phyloP scores from a whole-genome alignment of 208 protist species.

The Lotmaria passim region DNA sequence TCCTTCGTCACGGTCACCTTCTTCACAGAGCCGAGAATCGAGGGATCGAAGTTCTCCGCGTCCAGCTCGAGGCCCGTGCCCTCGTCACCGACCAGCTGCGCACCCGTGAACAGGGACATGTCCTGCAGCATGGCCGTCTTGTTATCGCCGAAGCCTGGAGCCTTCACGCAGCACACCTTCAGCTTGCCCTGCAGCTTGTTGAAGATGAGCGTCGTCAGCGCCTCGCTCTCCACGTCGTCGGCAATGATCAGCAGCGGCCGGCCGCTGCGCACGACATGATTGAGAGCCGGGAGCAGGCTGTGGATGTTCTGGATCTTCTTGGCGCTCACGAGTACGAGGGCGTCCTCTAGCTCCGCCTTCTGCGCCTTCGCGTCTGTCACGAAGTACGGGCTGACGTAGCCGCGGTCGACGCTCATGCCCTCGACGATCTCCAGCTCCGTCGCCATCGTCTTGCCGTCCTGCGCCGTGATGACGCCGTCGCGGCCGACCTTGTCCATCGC shows the following conservation, averaged over 20 bases:
- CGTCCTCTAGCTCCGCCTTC: slow-evolving; percentile 96
- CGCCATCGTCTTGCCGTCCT: slow-evolving; percentile 98
- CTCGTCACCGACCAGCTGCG: slow-evolving; percentile 92
- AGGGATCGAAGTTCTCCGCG: slow-evolving; percentile 69
- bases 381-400: slow-evolving; percentile 99
- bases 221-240: slow-evolving; percentile 99
- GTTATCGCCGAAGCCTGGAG: slow-evolving; percentile 99
- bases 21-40: slow-evolving; percentile 75
- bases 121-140: slow-evolving; percentile 98
- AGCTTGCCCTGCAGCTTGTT: slow-evolving; percentile 90
- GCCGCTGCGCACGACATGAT: slow-evolving; percentile 81
- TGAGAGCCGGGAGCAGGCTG: slow-evolving; percentile 91
- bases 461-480: slow-evolving; percentile 99
- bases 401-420: slow-evolving; percentile 98
- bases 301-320: slow-evolving; percentile 96
- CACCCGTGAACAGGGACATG: slow-evolving; percentile 98
- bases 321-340: slow-evolving; percentile 94
- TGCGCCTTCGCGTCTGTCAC: slow-evolving; percentile 98
- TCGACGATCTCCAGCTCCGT: slow-evolving; percentile 98
- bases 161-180: slow-evolving; percentile 95
- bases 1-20: slow-evolving; percentile 96
- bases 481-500: slow-evolving; percentile 99
- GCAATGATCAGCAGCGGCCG: slow-evolving; percentile 98
- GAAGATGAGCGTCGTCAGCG: slow-evolving; percentile 90
- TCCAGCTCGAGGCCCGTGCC: slow-evolving; percentile 90